Percentiles rank a stretch among this genome's conserved stretches.
These are phyloP conservation scores for Sorghum bicolor DNA, from an alignment of 176 grass and related monocot species.

Conservation along the genomic window DNA sequence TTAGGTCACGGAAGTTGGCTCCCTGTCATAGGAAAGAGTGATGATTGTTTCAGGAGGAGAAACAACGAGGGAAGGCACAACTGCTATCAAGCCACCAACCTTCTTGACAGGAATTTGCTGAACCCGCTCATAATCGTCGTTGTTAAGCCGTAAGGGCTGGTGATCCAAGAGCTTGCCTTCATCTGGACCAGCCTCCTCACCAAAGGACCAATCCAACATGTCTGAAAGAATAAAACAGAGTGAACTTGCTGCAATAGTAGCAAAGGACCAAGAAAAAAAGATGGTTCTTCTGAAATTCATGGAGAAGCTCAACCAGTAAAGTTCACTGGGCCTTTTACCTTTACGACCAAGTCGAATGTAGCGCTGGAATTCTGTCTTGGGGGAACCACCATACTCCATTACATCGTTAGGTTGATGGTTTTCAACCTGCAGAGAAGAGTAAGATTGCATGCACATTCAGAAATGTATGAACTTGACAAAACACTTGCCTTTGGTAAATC, in stretches of 20 bases:
- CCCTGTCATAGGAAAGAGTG: constrained; percentile 36
- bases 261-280: too few relatives aligned
- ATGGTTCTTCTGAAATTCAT: too few relatives aligned
- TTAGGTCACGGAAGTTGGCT: constrained; percentile 81
- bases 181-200: neutral
- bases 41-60: neutral
- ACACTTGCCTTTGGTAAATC: constrained; percentile 62
- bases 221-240: constrained; percentile 26
- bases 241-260: too few relatives aligned
- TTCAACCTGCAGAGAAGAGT: constrained; percentile 41
- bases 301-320: too few relatives aligned
- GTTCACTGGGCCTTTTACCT: constrained; percentile 26
- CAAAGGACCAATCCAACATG: constrained; percentile 50
- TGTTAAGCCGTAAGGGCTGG: constrained; percentile 57
- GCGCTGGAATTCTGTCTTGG: constrained; percentile 59
- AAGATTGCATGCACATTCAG: neutral
- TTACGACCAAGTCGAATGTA: constrained; percentile 62
- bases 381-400: constrained; percentile 35
- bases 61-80: neutral
- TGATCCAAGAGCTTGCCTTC: constrained; percentile 66
- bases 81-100: constrained; percentile 9
- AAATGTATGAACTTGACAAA: neutral
- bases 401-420: constrained; percentile 61
- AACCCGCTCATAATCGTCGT: constrained; percentile 60
- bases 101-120: constrained; percentile 62